Percentiles rank a stretch among this genome's conserved stretches.
phyloP scores from a whole-genome alignment of 495 filamentous ascomycete genomes.

The Xanthoparmelia taractica region DNA sequence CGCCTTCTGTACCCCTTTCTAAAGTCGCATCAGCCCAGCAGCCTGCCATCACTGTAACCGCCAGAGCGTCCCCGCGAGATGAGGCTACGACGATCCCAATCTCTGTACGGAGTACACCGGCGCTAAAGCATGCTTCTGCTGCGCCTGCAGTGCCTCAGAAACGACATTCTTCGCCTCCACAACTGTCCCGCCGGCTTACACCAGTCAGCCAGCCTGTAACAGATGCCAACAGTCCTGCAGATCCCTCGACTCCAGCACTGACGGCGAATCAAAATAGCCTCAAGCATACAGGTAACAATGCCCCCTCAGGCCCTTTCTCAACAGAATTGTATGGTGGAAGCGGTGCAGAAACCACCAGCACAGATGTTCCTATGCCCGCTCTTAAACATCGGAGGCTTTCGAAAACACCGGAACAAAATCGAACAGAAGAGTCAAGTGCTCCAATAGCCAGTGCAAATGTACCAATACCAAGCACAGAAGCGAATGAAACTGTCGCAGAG shows the following conservation, averaged over 20 bases:
- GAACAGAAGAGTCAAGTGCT: neutral
- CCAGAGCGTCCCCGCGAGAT: constrained; percentile 2
- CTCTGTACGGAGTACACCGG: constrained; percentile 3
- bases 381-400: constrained; percentile 20
- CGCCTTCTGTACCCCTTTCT: constrained; percentile 24
- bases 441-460: constrained; percentile 7
- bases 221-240: neutral
- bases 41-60: constrained; percentile 6
- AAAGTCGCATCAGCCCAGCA: constrained; percentile 21
- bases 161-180: constrained; percentile 4
- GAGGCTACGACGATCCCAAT: constrained; percentile 7
- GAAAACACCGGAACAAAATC: neutral
- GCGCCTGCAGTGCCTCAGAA: constrained; percentile 15
- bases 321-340: no score
- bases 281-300: neutral
- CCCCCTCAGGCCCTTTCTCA: neutral
- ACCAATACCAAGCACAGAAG: constrained; percentile 14
- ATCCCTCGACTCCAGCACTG: neutral
- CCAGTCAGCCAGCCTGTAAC: constrained; percentile 18
- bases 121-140: constrained; percentile 19
- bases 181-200: constrained; percentile 5
- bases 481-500: constrained; percentile 2
- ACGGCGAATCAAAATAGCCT: neutral
- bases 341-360: neutral
- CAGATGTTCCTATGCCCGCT: constrained; percentile 10